Evolutionary conservation across 139 green algal genomes (phyloP).

Genomic region (Chlamydomonas asymmetrica): DNA sequence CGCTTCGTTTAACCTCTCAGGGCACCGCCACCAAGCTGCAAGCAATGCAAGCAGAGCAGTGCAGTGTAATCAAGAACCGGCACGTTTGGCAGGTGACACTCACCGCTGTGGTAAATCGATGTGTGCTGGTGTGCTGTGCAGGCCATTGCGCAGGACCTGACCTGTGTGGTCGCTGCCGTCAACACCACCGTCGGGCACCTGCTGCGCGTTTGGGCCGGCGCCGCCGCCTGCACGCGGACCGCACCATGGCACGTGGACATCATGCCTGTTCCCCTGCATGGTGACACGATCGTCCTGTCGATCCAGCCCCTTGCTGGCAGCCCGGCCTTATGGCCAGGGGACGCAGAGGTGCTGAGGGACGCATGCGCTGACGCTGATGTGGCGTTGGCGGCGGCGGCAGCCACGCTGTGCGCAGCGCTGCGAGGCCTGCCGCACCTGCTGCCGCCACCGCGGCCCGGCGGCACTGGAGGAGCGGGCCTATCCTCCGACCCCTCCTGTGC

Average conservation of each 20-base stretch:
- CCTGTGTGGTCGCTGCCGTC: not conserved
- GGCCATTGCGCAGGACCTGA: constrained; percentile 1
- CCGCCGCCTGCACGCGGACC: constrained; percentile 1
- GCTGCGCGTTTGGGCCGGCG: not conserved
- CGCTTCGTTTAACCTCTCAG: not conserved
- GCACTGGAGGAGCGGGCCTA: too few species aligned
- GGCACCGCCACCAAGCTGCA: not conserved
- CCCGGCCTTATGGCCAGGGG: not conserved
- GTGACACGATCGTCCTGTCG: too few species aligned
- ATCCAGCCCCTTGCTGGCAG: not conserved
- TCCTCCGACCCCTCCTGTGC: too few species aligned
- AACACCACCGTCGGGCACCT: constrained; percentile 5
- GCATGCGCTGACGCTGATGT: constrained; percentile 7
- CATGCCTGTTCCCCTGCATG: constrained; percentile 7
- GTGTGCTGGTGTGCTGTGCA: too few species aligned
- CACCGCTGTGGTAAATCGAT: too few species aligned
- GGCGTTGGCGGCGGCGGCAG: not conserved
- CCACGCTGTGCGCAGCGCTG: too few species aligned
- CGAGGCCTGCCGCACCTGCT: not conserved
- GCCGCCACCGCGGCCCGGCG: not conserved
- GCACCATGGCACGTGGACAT: not conserved
- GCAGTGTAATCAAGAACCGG: too few species aligned
- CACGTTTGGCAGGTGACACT: too few species aligned
- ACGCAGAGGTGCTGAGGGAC: not conserved
- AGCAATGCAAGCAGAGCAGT: too few species aligned